Conservation (phyloP, 2,329 filamentous ascomycete species). For the Aureobasidium sp. region DNA sequence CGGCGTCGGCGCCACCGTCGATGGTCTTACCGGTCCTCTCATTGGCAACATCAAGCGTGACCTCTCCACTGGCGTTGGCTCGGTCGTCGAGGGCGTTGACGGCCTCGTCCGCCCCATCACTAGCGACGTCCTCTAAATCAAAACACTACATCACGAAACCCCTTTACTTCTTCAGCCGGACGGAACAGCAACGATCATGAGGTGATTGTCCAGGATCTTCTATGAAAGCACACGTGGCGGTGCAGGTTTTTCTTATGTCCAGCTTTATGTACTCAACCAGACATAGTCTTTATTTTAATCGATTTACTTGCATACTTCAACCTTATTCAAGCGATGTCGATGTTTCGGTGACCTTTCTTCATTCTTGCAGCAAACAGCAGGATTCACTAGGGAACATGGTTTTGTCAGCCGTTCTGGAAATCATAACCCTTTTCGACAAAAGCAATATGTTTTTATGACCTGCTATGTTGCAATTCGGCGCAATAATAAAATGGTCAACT, state of each 20-base stretch:
- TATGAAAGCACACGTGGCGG: not conserved
- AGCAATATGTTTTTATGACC: no score
- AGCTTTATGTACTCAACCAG: not conserved
- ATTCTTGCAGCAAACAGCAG: no score
- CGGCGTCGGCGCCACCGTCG: not conserved
- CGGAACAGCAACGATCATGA: not conserved
- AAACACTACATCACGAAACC: not conserved
- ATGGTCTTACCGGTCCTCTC: not conserved
- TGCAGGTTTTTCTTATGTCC: conserved; percentile 1
- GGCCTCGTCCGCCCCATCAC: not conserved
- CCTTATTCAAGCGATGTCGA: not conserved
- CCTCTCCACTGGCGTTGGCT: not conserved
- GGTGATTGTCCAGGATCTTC: not conserved
- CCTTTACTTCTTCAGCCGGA: not conserved
- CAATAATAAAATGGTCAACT: no score
- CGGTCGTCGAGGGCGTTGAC: not conserved
- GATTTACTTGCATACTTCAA: not conserved
- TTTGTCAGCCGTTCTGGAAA: no score
- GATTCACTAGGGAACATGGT: no score
- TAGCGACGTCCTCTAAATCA: not conserved
- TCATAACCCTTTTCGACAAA: no score
- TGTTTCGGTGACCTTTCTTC: no score
- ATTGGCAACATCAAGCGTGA: not conserved
- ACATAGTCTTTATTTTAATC: not conserved
- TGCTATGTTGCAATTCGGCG: no score